phyloP scores from a whole-genome alignment of 257 asterid species.

The Solanum medicagineum region DNA sequence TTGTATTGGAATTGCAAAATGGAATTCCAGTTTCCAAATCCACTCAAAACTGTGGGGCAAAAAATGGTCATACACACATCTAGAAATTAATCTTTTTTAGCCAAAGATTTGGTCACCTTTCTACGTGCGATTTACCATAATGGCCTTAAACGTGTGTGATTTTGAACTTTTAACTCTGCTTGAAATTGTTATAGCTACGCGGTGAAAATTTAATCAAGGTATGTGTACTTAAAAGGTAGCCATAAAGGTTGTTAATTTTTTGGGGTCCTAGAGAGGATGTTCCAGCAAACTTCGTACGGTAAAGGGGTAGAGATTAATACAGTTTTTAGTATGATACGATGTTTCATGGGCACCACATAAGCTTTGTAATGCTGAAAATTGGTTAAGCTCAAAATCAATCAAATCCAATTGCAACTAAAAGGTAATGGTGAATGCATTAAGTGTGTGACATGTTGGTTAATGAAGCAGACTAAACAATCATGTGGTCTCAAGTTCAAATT shows the following conservation, averaged over 20 bases:
- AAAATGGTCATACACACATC: conserved; percentile 9
- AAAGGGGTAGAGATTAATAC: conserved; percentile 4
- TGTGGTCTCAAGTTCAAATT: neutral
- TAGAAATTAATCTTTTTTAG: neutral
- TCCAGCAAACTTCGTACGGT: conserved; percentile 3
- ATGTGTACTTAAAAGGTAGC: neutral
- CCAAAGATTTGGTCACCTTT: neutral
- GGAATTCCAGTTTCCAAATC: neutral
- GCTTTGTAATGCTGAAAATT: conserved; percentile 10
- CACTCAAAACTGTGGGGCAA: neutral
- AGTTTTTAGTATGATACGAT: conserved; percentile 9
- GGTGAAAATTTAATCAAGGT: neutral
- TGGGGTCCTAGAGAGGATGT: conserved; percentile 8
- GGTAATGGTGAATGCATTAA: neutral
- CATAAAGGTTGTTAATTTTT: neutral
- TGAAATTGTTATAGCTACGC: neutral
- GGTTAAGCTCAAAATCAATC: conserved; percentile 2
- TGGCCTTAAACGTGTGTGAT: neutral
- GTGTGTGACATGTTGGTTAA: neutral
- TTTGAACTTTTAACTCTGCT: neutral
- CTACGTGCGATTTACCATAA: neutral
- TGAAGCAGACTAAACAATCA: neutral
- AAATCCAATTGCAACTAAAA: neutral
- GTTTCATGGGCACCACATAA: conserved; percentile 17
- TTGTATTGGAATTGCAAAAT: conserved; percentile 2